A percentile compares a stretch with the other conserved stretches of the same genome.
Conservation (phyloP, 768 basidiomycete species). For the Pleurotus sapidus region DNA sequence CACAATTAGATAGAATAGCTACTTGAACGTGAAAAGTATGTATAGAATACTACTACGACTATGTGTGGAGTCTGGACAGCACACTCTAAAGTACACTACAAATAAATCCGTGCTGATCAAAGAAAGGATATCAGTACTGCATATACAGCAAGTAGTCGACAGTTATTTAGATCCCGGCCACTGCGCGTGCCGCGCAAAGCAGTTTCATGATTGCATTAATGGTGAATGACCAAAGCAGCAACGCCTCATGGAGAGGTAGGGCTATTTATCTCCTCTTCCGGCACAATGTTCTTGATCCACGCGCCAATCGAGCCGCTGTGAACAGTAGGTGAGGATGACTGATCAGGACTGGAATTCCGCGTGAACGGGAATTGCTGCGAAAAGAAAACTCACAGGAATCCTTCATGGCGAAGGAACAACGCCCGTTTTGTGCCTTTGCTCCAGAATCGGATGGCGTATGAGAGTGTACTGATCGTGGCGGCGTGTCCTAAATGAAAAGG, state of each 20-base stretch:
- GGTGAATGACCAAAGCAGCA: not conserved
- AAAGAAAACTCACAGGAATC: slow-evolving; percentile 76
- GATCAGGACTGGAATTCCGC: too few species aligned
- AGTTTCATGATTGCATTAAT: slow-evolving; percentile 3
- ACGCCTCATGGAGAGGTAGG: not conserved
- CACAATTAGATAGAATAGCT: too few species aligned
- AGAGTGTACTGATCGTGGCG: slow-evolving; percentile 94
- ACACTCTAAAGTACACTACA: not conserved
- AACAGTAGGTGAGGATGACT: not conserved
- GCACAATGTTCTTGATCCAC: slow-evolving; percentile 94
- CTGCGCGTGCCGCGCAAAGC: not conserved
- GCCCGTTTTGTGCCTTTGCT: slow-evolving; percentile 97
- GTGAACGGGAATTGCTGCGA: slow-evolving; percentile 5
- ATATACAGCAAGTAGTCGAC: not conserved
- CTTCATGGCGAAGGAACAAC: slow-evolving; percentile 95
- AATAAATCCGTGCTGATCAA: not conserved
- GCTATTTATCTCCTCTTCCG: slow-evolving; percentile 23
- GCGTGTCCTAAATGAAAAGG: slow-evolving; percentile 77
- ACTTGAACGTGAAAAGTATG: too few species aligned
- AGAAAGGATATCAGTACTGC: too few species aligned
- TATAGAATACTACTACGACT: not conserved
- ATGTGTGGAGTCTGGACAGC: not conserved
- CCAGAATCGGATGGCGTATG: slow-evolving; percentile 99
- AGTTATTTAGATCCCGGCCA: not conserved
- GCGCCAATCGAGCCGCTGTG: slow-evolving; percentile 89